These are phyloP conservation scores for Amniculicola lignicola DNA, from an alignment of 495 filamentous ascomycete species.

Conservation along the genomic window DNA sequence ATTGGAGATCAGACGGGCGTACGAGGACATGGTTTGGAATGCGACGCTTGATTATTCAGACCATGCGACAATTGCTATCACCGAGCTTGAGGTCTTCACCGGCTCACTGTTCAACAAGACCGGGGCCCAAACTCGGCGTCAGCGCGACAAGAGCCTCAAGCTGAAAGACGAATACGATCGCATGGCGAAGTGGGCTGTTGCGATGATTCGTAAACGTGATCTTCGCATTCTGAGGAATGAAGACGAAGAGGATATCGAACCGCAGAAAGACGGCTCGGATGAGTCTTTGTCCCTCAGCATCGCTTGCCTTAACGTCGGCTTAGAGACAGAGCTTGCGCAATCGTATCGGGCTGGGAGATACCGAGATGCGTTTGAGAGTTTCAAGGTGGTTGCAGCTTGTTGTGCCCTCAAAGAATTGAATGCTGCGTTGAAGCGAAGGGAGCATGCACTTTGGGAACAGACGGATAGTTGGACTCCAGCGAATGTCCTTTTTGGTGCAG, in stretches of 20 bases:
- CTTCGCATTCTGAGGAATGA: not conserved
- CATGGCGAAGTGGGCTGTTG: slow-evolving; percentile 42
- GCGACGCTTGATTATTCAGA: slow-evolving; percentile 52
- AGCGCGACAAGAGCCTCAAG: slow-evolving; percentile 49
- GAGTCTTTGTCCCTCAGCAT: slow-evolving; percentile 47
- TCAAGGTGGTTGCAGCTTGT: slow-evolving; percentile 4
- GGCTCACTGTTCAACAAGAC: slow-evolving; percentile 66
- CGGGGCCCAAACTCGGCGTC: slow-evolving; percentile 52
- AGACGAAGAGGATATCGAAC: slow-evolving; percentile 3
- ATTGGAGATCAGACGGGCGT: slow-evolving; percentile 38
- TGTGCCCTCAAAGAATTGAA: not conserved
- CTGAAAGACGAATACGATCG: slow-evolving; percentile 56
- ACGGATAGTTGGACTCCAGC: too few species aligned
- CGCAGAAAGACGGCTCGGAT: slow-evolving; percentile 36
- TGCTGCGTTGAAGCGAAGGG: not conserved
- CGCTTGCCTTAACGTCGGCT: slow-evolving; percentile 45
- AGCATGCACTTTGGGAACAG: too few species aligned
- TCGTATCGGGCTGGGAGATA: not conserved
- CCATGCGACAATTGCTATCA: slow-evolving; percentile 52
- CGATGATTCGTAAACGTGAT: not conserved
- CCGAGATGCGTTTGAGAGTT: not conserved
- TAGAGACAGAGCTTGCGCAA: not conserved
- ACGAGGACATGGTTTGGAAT: slow-evolving; percentile 61
- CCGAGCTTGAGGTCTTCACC: slow-evolving; percentile 72
- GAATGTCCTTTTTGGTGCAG: too few species aligned